A percentile compares a stretch with the other conserved stretches of the same genome.
Evolutionary conservation across 805 yeast species (phyloP).

Genomic region (Yarrowia divulgata): DNA sequence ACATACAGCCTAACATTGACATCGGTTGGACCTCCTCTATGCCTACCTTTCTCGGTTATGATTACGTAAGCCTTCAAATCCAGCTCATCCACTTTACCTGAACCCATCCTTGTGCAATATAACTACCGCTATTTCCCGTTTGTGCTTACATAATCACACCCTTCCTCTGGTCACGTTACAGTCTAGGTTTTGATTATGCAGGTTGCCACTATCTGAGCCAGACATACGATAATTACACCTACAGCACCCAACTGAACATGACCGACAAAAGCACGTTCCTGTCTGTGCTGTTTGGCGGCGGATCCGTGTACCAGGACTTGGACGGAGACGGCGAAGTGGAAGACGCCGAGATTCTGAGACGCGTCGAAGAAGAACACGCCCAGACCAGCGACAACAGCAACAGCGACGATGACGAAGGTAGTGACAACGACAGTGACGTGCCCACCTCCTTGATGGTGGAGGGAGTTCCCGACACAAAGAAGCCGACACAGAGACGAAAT

Average conservation of each 20-base stretch:
- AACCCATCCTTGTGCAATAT: no score
- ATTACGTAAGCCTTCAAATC: no score
- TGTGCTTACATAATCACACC: no score
- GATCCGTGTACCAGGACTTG: conserved; percentile 33
- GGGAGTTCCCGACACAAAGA: background rate
- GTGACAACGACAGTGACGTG: conserved; percentile 22
- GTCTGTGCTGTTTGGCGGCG: conserved; percentile 26
- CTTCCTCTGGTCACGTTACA: conserved; percentile 6
- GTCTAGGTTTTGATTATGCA: conserved; percentile 26
- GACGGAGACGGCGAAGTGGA: conserved; percentile 31
- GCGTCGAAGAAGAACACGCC: conserved; percentile 26
- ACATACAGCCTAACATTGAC: no score
- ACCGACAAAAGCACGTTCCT: conserved; percentile 33
- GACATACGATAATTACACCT: background rate
- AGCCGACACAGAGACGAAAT: background rate
- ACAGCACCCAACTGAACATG: conserved; percentile 5
- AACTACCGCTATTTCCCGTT: no score
- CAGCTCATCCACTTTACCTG: no score
- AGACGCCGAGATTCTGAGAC: conserved; percentile 27
- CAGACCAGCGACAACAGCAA: background rate
- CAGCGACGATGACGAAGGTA: conserved; percentile 6
- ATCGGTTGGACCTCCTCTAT: no score
- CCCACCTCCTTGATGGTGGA: conserved; percentile 25
- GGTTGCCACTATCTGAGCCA: conserved; percentile 28
- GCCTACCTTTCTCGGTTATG: no score